A percentile compares a stretch with the other conserved stretches of the same genome.
Conservation (phyloP, 352 stramenopile species). For the Albugo candida region DNA sequence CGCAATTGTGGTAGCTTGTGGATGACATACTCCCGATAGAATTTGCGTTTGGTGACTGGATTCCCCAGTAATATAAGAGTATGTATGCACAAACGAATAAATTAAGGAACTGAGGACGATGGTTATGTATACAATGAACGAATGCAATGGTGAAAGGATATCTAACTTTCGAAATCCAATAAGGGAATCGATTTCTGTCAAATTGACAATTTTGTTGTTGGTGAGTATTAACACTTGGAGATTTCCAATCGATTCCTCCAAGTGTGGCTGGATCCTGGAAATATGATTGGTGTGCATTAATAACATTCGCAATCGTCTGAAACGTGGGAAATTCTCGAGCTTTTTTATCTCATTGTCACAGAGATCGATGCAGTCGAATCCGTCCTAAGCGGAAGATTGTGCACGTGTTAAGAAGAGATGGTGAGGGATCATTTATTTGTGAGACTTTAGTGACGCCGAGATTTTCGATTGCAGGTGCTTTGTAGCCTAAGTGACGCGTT, state of each 20-base stretch:
- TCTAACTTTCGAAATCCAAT: slow-evolving; percentile 63
- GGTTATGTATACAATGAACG: not conserved
- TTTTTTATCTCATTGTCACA: slow-evolving; percentile 91
- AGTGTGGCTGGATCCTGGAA: slow-evolving; percentile 53
- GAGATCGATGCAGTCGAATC: slow-evolving; percentile 87
- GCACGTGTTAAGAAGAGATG: not conserved
- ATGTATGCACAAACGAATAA: slow-evolving; percentile 2
- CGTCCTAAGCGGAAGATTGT: slow-evolving; percentile 29
- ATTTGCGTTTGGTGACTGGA: slow-evolving; percentile 73
- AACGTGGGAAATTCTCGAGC: slow-evolving; percentile 85
- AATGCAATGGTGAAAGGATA: slow-evolving; percentile 11
- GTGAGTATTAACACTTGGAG: slow-evolving; percentile 82
- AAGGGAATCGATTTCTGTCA: slow-evolving; percentile 75
- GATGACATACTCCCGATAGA: slow-evolving; percentile 87
- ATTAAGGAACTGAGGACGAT: slow-evolving; percentile 1
- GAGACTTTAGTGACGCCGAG: slow-evolving; percentile 80
- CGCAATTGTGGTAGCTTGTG: slow-evolving; percentile 74
- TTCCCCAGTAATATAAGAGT: slow-evolving; percentile 75
- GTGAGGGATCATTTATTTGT: not conserved
- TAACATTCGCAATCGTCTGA: slow-evolving; percentile 78
- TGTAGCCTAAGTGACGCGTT: slow-evolving; percentile 41
- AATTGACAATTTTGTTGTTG: slow-evolving; percentile 65
- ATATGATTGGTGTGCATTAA: slow-evolving; percentile 88
- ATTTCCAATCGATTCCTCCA: slow-evolving; percentile 60
- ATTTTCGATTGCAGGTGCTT: slow-evolving; percentile 86